Percentiles rank a stretch among this genome's conserved stretches.
Conservation (phyloP, 2,329 filamentous ascomycete genomes). For the Ceratocystis papillata region DNA sequence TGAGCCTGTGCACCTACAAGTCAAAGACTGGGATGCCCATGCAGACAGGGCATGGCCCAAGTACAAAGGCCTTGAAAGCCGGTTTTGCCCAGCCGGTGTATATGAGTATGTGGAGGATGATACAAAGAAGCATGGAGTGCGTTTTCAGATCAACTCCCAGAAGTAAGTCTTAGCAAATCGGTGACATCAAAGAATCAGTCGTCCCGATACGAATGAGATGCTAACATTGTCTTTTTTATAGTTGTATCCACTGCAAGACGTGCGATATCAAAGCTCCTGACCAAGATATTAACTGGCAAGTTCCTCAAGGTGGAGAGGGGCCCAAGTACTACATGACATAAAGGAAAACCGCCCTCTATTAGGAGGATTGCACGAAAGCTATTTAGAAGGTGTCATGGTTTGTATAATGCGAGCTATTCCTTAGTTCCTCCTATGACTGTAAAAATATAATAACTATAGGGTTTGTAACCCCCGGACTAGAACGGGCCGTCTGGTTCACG, state of each 20-base stretch:
- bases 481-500: not conserved
- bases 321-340: conserved; percentile 62
- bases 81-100: conserved; percentile 93
- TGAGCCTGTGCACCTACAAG: conserved; percentile 90
- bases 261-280: conserved; percentile 97
- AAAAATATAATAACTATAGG: not conserved
- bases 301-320: conserved; percentile 79
- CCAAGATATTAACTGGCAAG: conserved; percentile 96
- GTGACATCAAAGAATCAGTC: too few species aligned
- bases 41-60: conserved; percentile 69
- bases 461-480: not conserved
- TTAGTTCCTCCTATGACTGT: too few species aligned
- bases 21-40: conserved; percentile 90
- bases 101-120: conserved; percentile 97
- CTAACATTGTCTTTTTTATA: conserved; percentile 32
- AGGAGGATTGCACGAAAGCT: not conserved
- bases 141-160: conserved; percentile 95
- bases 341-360: not conserved
- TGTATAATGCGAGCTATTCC: too few species aligned
- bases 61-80: conserved; percentile 87
- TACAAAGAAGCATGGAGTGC: conserved; percentile 72
- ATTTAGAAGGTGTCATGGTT: too few species aligned
- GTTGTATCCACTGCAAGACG: conserved; percentile 98
- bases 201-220: not conserved
- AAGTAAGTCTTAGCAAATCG: conserved; percentile 55